Base-by-base conservation (phyloP, 2,329 filamentous ascomycete species). In the Colletotrichum destructivum region DNA sequence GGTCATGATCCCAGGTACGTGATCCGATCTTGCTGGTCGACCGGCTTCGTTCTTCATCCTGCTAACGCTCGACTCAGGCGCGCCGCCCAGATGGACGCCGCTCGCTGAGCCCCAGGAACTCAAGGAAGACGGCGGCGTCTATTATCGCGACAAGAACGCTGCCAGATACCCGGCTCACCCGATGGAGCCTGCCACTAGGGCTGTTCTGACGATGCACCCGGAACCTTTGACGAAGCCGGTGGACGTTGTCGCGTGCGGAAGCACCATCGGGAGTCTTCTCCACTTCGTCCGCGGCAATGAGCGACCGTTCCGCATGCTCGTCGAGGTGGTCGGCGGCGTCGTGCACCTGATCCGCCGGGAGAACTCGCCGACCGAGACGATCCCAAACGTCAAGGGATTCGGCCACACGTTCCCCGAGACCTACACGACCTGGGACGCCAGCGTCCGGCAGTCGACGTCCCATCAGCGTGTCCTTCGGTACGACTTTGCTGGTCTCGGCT, bases 341-440 rank as follows among this genome's bases (percentile, higher is more conserved):
- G 84, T 92, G 0, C 91, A 93, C 79, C 86, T 94, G 60, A 78
- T 91, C 15, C 88, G 91, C 1, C 84, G 88, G 26, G 90, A 92
- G 75, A 90, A 88, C 55, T 86, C 87, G 0, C 89, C 91, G 0
- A 86, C 78, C 0, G 89, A 92, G 74, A 76, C 84, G 0, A 89
- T 93, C 6, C 74, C 80, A 0, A 83, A 83, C n/a, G 80, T 93
- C 0, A 75, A 75, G 18, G 92, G 92, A 0, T 93, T 85, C 74
- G 91, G 91, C 0, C 91, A 93, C 74, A 86, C 88, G 0, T 94
- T 94, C 74, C 90, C 89, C 0, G 89, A 93, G 59, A 84, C 84
- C 1, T 91, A 93, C 75, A 94, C 92, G 0, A 88, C 84, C 0
- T 93, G 91, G 91, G 86, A 88, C 12, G 13, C 75, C 0, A 84